Evolutionary conservation across 1,284 basidiomycete genomes (phyloP).

Genomic region (Apiotrichum gracile): DNA sequence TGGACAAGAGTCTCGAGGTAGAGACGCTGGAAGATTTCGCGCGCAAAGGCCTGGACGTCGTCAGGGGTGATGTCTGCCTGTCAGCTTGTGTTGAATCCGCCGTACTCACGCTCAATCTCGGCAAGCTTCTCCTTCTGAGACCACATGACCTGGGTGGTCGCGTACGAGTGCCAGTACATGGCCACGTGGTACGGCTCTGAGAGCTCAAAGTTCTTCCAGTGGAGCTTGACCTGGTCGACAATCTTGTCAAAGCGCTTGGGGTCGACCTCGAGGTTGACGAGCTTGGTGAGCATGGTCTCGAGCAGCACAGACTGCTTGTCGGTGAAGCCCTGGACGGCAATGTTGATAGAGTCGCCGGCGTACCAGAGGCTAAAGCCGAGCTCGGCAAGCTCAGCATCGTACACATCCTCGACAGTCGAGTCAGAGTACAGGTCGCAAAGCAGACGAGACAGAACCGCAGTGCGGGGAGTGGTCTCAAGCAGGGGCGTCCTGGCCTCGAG

Average conservation of each 20-base stretch:
- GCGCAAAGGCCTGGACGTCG: conserved; percentile 66
- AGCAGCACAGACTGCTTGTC: conserved; percentile 82
- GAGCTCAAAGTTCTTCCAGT: conserved; percentile 80
- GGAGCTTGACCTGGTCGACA: conserved; percentile 66
- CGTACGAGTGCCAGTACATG: conserved; percentile 69
- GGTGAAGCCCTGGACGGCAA: conserved; percentile 81
- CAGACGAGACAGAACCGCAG: conserved; percentile 50
- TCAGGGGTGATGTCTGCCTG: conserved; percentile 60
- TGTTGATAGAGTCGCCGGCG: conserved; percentile 62
- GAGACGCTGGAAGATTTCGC: conserved; percentile 60
- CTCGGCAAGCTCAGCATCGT: conserved; percentile 89
- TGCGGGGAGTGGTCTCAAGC: conserved; percentile 42
- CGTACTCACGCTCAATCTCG: conserved; percentile 63
- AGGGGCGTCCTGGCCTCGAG: conserved; percentile 42
- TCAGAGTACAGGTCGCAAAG: conserved; percentile 83
- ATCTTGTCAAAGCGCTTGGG: conserved; percentile 71
- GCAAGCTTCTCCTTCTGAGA: conserved; percentile 72
- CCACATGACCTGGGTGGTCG: conserved; percentile 68
- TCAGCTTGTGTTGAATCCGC: not conserved
- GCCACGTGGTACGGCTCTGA: conserved; percentile 77
- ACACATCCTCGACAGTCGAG: conserved; percentile 81
- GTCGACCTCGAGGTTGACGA: conserved; percentile 64
- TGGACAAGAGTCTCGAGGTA: conserved; percentile 72
- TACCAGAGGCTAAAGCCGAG: conserved; percentile 69
- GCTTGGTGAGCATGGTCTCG: conserved; percentile 66